Evolutionary conservation across 192 early-diverging fungal genomes (phyloP).

Genomic region (Podochytrium sp.): DNA sequence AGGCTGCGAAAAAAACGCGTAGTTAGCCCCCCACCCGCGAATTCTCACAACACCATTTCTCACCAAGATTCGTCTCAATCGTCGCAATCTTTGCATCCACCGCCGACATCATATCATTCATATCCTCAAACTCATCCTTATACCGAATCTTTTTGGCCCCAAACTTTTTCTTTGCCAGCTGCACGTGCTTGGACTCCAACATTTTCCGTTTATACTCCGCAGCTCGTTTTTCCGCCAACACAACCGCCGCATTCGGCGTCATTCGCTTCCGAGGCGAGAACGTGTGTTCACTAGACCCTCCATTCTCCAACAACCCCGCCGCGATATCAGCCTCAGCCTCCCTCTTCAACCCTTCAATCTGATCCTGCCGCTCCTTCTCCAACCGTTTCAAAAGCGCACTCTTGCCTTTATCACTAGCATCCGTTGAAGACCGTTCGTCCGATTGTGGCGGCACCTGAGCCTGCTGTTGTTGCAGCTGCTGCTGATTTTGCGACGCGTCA

Average conservation of each 20-base stretch:
- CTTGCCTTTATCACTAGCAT: not conserved
- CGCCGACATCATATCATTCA: constrained; percentile 40
- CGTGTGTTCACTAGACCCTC: not conserved
- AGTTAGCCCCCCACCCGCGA: not conserved
- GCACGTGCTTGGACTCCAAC: not conserved
- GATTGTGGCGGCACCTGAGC: no score
- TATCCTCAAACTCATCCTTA: constrained; percentile 51
- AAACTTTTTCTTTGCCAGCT: not conserved
- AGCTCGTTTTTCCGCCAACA: constrained; percentile 13
- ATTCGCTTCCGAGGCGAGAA: not conserved
- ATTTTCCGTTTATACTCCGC: constrained; percentile 19
- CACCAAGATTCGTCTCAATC: constrained; percentile 49
- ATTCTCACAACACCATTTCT: not conserved
- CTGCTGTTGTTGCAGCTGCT: not conserved
- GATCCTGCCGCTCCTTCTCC: not conserved
- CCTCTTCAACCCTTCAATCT: not conserved
- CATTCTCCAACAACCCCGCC: not conserved
- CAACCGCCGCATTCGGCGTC: constrained; percentile 6
- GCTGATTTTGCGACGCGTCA: not conserved
- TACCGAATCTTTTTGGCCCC: constrained; percentile 8
- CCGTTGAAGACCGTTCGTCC: not conserved
- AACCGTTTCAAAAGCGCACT: not conserved
- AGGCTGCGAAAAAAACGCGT: not conserved
- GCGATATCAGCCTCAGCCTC: not conserved
- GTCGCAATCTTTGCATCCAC: constrained; percentile 40